Evolutionary conservation across 2,329 filamentous ascomycete species (phyloP).

Genomic region (Neospermospora avenae): DNA sequence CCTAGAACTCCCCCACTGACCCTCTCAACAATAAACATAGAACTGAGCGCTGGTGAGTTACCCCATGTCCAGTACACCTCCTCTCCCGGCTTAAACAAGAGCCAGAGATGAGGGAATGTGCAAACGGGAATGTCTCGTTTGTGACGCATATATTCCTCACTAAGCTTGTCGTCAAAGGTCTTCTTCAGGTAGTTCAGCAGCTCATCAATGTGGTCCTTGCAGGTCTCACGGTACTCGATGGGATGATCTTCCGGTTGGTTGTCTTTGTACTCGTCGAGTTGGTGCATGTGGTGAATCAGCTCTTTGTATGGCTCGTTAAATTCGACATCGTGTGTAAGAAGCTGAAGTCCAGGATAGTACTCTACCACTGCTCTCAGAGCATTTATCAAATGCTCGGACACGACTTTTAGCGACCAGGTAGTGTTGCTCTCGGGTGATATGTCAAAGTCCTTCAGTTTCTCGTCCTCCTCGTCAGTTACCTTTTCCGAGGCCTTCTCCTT

Average conservation of each 20-base stretch:
- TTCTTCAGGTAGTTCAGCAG: slow-evolving; percentile 15
- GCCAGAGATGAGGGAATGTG: slow-evolving; percentile 19
- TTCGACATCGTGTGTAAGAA: slow-evolving; percentile 9
- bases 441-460: not conserved
- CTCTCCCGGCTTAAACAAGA: slow-evolving; percentile 20
- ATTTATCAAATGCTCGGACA: slow-evolving; percentile 17
- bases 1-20: not conserved
- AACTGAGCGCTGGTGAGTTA: not conserved
- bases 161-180: slow-evolving; percentile 5
- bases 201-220: slow-evolving; percentile 17
- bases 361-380: slow-evolving; percentile 18
- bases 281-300: slow-evolving; percentile 28
- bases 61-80: slow-evolving; percentile 17
- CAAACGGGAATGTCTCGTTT: slow-evolving; percentile 29
- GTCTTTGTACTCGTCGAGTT: slow-evolving; percentile 21
- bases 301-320: slow-evolving; percentile 38
- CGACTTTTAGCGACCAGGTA: slow-evolving; percentile 10
- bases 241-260: slow-evolving; percentile 42
- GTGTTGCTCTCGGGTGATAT: slow-evolving; percentile 3
- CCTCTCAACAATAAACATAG: not conserved
- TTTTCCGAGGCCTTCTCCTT: not conserved
- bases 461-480: not conserved
- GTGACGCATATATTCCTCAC: slow-evolving; percentile 13
- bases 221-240: slow-evolving; percentile 37
- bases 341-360: slow-evolving; percentile 21